Conservation (phyloP, 805 yeast genomes). For the Yarrowia sp. region DNA sequence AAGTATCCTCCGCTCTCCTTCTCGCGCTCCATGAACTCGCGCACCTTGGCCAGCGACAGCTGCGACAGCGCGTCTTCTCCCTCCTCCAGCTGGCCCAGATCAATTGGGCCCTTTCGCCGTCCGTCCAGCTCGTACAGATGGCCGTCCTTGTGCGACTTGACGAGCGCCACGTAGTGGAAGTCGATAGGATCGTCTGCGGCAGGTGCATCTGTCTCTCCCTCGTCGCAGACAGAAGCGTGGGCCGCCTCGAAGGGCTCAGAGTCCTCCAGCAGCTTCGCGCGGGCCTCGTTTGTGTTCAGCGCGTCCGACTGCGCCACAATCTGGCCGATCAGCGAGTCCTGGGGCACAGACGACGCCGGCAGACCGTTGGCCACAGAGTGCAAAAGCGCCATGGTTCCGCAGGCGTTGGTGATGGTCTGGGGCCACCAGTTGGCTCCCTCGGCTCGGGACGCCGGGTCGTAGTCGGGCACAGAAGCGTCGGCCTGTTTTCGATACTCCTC, state of each 20-base stretch:
- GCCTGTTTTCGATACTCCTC: slow-evolving; percentile 50
- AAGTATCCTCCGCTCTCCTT: slow-evolving; percentile 46
- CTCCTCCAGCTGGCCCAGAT: slow-evolving; percentile 45
- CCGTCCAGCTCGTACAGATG: slow-evolving; percentile 86
- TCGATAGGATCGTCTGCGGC: slow-evolving; percentile 48
- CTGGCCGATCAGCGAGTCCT: slow-evolving; percentile 35
- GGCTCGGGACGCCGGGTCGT: slow-evolving; percentile 33
- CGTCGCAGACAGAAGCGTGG: slow-evolving; percentile 41
- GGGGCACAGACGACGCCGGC: slow-evolving; percentile 36
- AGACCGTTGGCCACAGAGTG: slow-evolving; percentile 53
- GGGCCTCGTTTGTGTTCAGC: slow-evolving; percentile 38
- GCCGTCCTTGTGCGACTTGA: slow-evolving; percentile 52
- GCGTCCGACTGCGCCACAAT: slow-evolving; percentile 36
- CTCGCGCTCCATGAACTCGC: slow-evolving; percentile 58
- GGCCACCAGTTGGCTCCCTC: slow-evolving; percentile 66
- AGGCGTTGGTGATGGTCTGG: slow-evolving; percentile 83
- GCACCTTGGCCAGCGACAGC: slow-evolving; percentile 53
- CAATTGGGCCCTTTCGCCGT: slow-evolving; percentile 71
- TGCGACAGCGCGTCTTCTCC: slow-evolving; percentile 56
- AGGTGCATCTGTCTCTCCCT: slow-evolving; percentile 44
- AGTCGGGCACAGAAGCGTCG: slow-evolving; percentile 42
- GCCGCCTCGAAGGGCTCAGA: slow-evolving; percentile 43
- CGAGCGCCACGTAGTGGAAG: slow-evolving; percentile 75
- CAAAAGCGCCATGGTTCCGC: slow-evolving; percentile 86
- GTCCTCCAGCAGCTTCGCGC: slow-evolving; percentile 47